These are phyloP conservation scores for Dactylellina sp. DNA, from an alignment of 2,329 filamentous ascomycete species.

Conservation along the genomic window DNA sequence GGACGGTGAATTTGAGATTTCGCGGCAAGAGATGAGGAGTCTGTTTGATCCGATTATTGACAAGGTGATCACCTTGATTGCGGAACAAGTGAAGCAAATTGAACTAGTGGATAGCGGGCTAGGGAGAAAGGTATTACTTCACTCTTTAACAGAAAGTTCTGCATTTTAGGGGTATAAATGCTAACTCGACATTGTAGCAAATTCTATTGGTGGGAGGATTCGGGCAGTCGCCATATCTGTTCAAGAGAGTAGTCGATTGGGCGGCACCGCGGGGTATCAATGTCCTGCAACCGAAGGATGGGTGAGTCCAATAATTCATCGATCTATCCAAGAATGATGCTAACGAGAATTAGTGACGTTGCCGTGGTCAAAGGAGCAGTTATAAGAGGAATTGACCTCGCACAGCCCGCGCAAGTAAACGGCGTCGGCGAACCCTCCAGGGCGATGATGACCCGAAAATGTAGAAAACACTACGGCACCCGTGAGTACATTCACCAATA, in stretches of 20 bases:
- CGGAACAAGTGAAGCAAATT: conserved; percentile 47
- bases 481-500: conserved; percentile 24
- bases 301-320: conserved; percentile 17
- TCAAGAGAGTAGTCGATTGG: conserved; percentile 45
- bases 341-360: conserved; percentile 24
- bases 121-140: conserved; percentile 29
- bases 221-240: conserved; percentile 50
- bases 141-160: too few relatives aligned
- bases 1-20: conserved; percentile 52
- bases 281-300: conserved; percentile 49
- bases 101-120: conserved; percentile 16
- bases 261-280: conserved; percentile 41
- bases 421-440: conserved; percentile 23
- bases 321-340: not conserved
- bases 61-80: conserved; percentile 48
- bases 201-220: conserved; percentile 52
- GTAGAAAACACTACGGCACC: conserved; percentile 59
- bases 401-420: conserved; percentile 30
- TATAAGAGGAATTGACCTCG: conserved; percentile 57
- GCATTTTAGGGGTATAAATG: too few relatives aligned
- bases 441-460: conserved; percentile 55
- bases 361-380: conserved; percentile 57
- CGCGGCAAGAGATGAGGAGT: conserved; percentile 41
- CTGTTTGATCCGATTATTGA: conserved; percentile 47
- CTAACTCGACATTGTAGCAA: conserved; percentile 37